Base-by-base conservation (phyloP, 345 rosid species). In the Murraya paniculata region DNA sequence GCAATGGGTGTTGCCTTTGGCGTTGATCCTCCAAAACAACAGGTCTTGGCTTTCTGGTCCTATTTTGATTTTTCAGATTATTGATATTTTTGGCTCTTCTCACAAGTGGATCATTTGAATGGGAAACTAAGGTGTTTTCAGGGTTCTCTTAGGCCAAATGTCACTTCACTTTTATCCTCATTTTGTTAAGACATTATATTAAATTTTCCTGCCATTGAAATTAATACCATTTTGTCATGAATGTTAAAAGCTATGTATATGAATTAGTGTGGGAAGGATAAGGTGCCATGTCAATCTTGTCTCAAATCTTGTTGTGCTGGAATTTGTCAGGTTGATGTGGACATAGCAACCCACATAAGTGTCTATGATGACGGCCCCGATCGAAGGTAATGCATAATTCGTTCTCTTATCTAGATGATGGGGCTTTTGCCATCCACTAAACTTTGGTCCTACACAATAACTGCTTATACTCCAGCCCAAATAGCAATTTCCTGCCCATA, bases 1-100 rank as follows among this genome's bases (percentile, higher is more conserved):
- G 99, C 99, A 62, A 87, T 96, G 97, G 99, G 99, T 74, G 89
- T 76, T 67, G 98, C 98, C 81, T 96, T 96, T 53, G 99, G 99
- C 72, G 89, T 89, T 73, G 88, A 84, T 76, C 97, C 97, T 30
- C 99, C 98, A 39, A 77, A 85, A 76, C 76, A 89, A 77, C 81
- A 74, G 98, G 99, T 88, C 45, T 70, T 48, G 56, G 57, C 25
- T 25, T 66, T 68, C 19, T 76, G 24, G 16, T 73, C 59, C 25
- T 11, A 6, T n/a, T 27, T 73, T 30, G 45, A 9, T 8, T n/a
- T 68, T 48, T 80, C 64, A 35, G 65, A 76, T 79, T 45, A 74
- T 77, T 77, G 53, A 77, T 62, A 22, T 64, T 38, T n/a, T 55
- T 74, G 25, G 65, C 75, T 75, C 68, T 72, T 61, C 64, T 62